These are phyloP conservation scores for Peniophora sp. DNA, from an alignment of 1,284 basidiomycete species.

Conservation along the genomic window DNA sequence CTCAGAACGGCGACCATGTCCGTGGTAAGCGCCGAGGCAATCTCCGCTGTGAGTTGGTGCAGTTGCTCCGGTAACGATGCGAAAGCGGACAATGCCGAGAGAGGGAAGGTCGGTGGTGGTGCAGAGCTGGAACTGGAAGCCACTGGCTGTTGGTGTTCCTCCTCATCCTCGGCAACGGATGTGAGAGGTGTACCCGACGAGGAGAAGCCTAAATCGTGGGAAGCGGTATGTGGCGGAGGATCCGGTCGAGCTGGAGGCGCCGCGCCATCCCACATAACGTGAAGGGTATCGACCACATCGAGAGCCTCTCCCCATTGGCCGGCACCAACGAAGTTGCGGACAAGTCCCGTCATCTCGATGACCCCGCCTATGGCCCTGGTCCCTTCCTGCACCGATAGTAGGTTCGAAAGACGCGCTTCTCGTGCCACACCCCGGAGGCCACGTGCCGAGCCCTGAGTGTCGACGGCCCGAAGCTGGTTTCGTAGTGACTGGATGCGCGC, in stretches of 20 bases:
- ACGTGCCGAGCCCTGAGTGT: constrained; percentile 68
- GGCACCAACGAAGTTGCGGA: constrained; percentile 63
- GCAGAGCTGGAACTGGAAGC: constrained; percentile 4
- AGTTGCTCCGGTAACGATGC: constrained; percentile 63
- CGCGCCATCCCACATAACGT: constrained; percentile 51
- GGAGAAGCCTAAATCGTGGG: not conserved
- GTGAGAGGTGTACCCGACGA: constrained; percentile 13
- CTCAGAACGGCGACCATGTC: constrained; percentile 71
- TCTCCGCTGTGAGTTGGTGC: constrained; percentile 57
- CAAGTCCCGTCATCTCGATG: constrained; percentile 68
- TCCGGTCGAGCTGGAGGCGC: not conserved
- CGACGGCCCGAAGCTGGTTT: constrained; percentile 66
- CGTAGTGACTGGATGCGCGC: constrained; percentile 71
- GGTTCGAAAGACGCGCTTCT: constrained; percentile 40
- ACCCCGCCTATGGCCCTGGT: constrained; percentile 64
- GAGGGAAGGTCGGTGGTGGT: constrained; percentile 27
- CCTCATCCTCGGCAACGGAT: constrained; percentile 24
- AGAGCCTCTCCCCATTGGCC: constrained; percentile 86
- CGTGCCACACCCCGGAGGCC: constrained; percentile 66
- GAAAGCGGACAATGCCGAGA: constrained; percentile 67
- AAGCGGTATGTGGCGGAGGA: not conserved
- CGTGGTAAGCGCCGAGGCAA: constrained; percentile 69
- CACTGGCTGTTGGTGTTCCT: constrained; percentile 12
- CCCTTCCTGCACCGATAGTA: constrained; percentile 53
- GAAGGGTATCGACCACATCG: constrained; percentile 67